Evolutionary conservation across 352 stramenopile genomes (phyloP), one percentile per base, ranked within the genome.

Genomic region (Aphanomyces cochlioides): DNA sequence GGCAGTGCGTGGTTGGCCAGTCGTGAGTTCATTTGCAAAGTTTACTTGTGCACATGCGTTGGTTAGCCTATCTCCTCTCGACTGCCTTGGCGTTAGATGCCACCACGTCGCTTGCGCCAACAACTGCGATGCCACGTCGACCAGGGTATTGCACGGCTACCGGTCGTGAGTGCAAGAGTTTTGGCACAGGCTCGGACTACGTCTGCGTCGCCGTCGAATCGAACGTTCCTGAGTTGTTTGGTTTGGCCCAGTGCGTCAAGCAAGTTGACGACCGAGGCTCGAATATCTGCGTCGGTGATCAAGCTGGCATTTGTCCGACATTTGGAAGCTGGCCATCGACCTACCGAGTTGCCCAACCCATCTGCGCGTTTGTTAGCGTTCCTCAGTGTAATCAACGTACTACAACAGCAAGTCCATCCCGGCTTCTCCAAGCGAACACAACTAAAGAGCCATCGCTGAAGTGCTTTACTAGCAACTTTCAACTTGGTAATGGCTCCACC

Each of bases 211-310:
- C 84, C 13, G 77, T 92, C 13, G 79, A 92, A 75, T 90, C 84
- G 47, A 89, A 81, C 19, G 78, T 82, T 19, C 56, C 79, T 7
- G 75, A 74, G 19, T 81, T 84, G 5, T 78, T 84, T 39, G 77
- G 79, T 10, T 81, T 92, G 64, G 87, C 88, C 76, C 84, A 92
- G 75, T 92, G 84, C 45, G 66, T 90, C 66, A 79, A 89, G 63
- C 28, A 58, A 58, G 54, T 40, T 17, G n/a, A 41, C 5, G 12
- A 8, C n/a, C 12, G 10, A 7, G 21, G 15, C 15, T 67, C 75
- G 53, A 76, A 87, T 66, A 75, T 89, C 41, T 90, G 84, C 73
- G 84, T 81, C 2, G 82, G 84, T 15, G 78, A 87, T 73, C 80
- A 77, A 58, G 74, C 80, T 5, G 84, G 83, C 48, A 75, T 89